Base-by-base conservation (phyloP, 352 stramenopile genomes). In the Aphanomyces stellatus region DNA sequence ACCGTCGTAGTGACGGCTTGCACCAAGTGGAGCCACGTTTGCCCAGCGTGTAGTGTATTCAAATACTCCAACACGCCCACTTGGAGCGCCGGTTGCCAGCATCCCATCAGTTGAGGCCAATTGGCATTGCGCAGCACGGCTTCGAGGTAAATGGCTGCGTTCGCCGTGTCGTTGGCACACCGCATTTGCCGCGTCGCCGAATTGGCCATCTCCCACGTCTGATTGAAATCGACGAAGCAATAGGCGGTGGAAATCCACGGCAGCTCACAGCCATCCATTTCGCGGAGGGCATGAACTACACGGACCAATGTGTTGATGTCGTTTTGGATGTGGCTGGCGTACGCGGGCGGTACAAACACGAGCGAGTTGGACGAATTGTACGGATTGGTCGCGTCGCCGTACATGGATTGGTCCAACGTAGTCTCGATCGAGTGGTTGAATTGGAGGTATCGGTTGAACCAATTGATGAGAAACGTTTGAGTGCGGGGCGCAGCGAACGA, bases 221-320 rank as follows among this genome's bases (percentile, higher is more conserved):
- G 30, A 17, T 19, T 25, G 1, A 64, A 64, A 35, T 64, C 56
- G 15, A 64, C 15, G 2, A 13, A 64, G 22, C 56, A 64, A 30
- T 64, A 64, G 8, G 53, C 25, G 4, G 56, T 64, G 7, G 27
- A 59, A 30, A 64, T 64, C 56, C 56, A 64, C 27, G 56, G 56
- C 3, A 49, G 25, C 41, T 10, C 6, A 22, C 56, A 64, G 7
- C 25, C n/a, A 11, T 64, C 31, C 56, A 64, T 64, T 5, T 30
- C 35, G 10, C 35, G 56, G 3, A 64, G 41, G 8, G 25, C 56
- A 34, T 5, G 13, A 17, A 64, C 41, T 17, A 53, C 56, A 13
- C 19, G 17, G 8, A 31, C 56, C 24, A 64, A 31, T 62, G 53
- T 3, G 35, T 41, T 10, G 13, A 53, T 13, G 11, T 28, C 17